Conservation (phyloP, 768 basidiomycete species). For the Lactarius sp. region DNA sequence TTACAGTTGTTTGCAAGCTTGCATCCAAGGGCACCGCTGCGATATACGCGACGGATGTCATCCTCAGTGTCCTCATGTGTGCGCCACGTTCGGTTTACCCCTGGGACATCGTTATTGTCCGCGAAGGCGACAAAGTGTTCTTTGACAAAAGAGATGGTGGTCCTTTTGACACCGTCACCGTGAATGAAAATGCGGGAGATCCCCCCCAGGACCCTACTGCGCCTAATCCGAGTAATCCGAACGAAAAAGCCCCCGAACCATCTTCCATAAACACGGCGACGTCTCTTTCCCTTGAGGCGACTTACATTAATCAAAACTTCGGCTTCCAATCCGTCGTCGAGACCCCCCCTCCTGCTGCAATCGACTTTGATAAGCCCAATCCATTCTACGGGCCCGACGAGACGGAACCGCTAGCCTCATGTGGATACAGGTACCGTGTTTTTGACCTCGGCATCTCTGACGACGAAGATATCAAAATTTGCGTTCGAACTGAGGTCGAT, state of each 20-base stretch:
- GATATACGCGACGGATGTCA: constrained; percentile 92
- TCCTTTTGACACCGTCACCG: constrained; percentile 94
- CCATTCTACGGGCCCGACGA: constrained; percentile 95
- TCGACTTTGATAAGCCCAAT: constrained; percentile 82
- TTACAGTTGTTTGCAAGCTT: constrained; percentile 44
- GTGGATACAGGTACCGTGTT: constrained; percentile 92
- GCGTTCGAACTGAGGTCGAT: constrained; percentile 95
- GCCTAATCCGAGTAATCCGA: constrained; percentile 70
- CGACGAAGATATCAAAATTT: constrained; percentile 86
- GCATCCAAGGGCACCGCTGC: constrained; percentile 75
- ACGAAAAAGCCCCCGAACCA: constrained; percentile 68
- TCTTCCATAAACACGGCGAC: constrained; percentile 91
- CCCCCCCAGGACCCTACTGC: constrained; percentile 81
- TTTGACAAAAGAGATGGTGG: constrained; percentile 98
- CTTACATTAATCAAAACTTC: constrained; percentile 99
- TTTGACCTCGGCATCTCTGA: constrained; percentile 90
- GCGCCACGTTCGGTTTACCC: constrained; percentile 94
- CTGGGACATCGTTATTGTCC: constrained; percentile 96
- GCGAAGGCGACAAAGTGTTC: constrained; percentile 90
- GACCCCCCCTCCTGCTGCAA: constrained; percentile 50
- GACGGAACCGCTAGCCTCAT: constrained; percentile 91
- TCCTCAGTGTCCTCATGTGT: constrained; percentile 94
- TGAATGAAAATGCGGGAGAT: constrained; percentile 97
- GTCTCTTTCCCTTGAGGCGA: constrained; percentile 92
- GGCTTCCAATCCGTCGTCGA: constrained; percentile 92